A percentile compares a stretch with the other conserved stretches of the same genome.
phyloP scores from a whole-genome alignment of 139 green algal species.

The Coccomyxa sp. region DNA sequence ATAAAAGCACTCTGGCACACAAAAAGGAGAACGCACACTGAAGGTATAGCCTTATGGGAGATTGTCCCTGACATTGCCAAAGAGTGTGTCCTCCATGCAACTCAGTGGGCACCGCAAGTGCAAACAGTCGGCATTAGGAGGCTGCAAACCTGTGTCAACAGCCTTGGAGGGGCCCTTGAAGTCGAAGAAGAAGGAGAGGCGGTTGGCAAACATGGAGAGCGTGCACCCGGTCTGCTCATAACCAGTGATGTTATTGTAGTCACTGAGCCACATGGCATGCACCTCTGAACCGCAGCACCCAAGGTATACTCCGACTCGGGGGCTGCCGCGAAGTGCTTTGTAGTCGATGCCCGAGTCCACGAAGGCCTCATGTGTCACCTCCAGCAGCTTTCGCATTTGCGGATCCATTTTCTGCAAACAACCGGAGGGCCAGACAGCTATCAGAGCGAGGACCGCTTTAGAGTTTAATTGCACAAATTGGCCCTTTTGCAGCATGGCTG shows the following conservation, averaged over 20 bases:
- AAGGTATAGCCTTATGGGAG: no score
- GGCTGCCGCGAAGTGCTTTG: background rate
- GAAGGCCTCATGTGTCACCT: background rate
- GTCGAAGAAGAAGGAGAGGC: conserved; percentile 4
- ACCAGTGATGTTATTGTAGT: conserved; percentile 3
- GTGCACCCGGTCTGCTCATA: conserved; percentile 7
- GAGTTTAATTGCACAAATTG: no score
- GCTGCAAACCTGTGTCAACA: conserved; percentile 1
- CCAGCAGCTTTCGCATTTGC: conserved; percentile 7
- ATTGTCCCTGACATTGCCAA: no score
- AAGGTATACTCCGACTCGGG: background rate
- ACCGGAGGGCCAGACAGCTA: no score
- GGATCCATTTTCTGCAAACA: conserved; percentile 7
- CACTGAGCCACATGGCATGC: background rate
- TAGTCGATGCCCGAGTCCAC: background rate
- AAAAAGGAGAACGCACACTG: no score
- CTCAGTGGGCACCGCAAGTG: no score
- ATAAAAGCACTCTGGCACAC: no score
- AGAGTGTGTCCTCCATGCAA: no score
- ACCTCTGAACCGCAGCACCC: conserved; percentile 5
- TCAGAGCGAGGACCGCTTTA: no score
- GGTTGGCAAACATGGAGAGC: conserved; percentile 9
- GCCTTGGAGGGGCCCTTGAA: conserved; percentile 10
- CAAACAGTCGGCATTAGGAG: no score
- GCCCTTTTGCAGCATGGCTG: no score